phyloP scores from a whole-genome alignment of 805 yeast species.

The Helenozyma baotianmanensis region DNA sequence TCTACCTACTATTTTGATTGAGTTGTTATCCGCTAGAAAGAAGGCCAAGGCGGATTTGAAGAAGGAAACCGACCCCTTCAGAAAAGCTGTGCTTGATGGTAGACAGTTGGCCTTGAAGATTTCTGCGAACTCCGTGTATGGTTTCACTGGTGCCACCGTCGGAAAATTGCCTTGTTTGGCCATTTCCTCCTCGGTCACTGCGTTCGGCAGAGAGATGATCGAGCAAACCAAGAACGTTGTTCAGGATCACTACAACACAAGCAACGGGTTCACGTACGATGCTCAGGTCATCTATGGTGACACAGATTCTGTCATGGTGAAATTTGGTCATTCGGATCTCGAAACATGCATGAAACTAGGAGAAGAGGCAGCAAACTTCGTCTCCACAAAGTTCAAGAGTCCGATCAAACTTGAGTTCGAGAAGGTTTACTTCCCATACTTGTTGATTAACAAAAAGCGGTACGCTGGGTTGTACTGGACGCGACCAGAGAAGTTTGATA shows the following conservation, averaged over 20 bases:
- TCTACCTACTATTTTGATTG: constrained; percentile 86
- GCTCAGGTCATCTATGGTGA: constrained; percentile 96
- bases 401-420: constrained; percentile 97
- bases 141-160: constrained; percentile 98
- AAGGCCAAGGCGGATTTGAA: constrained; percentile 87
- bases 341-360: constrained; percentile 87
- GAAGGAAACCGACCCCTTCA: constrained; percentile 92
- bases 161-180: constrained; percentile 97
- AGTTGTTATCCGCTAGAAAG: constrained; percentile 86
- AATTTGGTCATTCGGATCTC: constrained; percentile 80
- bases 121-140: constrained; percentile 97
- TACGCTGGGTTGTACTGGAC: constrained; percentile 99
- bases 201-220: constrained; percentile 96
- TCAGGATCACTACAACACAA: constrained; percentile 70
- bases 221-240: constrained; percentile 86
- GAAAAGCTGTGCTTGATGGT: constrained; percentile 90
- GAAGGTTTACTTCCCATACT: constrained; percentile 91
- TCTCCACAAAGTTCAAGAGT: constrained; percentile 68
- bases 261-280: constrained; percentile 79
- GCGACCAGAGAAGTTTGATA: constrained; percentile 82
- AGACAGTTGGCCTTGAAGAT: constrained; percentile 94
- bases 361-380: constrained; percentile 87
- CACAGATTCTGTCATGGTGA: constrained; percentile 99
- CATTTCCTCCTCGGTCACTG: constrained; percentile 91
- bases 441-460: constrained; percentile 90